These are phyloP conservation scores for Paramecium caudatum DNA, from an alignment of 73 alveolate species.

Conservation along the genomic window DNA sequence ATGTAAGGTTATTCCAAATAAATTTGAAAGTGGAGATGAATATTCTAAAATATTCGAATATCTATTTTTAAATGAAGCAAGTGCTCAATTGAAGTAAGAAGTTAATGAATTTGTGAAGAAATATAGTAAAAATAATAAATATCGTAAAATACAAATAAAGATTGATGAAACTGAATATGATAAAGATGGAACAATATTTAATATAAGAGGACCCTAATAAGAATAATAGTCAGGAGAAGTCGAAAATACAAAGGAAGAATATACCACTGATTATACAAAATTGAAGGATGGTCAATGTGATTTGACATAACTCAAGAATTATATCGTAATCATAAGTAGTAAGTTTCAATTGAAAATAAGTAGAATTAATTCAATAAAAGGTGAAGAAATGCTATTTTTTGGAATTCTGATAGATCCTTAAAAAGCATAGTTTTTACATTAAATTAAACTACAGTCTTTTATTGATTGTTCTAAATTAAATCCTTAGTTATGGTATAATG, in stretches of 20 bases:
- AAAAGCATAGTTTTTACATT: background rate
- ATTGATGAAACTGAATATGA: constrained; percentile 43
- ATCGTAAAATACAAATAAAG: constrained; percentile 10
- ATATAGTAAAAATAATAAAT: background rate
- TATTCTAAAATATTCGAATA: constrained; percentile 74
- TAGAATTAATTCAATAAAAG: background rate
- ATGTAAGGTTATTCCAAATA: constrained; percentile 31
- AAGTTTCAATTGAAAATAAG: background rate
- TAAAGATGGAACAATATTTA: constrained; percentile 23
- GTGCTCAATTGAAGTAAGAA: constrained; percentile 52
- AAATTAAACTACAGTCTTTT: constrained; percentile 20
- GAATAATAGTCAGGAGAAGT: background rate
- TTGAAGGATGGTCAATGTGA: constrained; percentile 41
- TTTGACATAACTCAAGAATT: background rate
- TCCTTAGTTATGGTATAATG: constrained; percentile 22
- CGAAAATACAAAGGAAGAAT: background rate
- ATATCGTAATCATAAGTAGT: background rate
- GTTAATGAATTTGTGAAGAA: constrained; percentile 26
- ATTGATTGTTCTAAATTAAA: background rate
- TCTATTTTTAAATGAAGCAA: constrained; percentile 69
- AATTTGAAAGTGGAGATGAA: constrained; percentile 51
- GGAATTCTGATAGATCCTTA: constrained; percentile 54
- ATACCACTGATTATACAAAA: background rate
- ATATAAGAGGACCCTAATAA: constrained; percentile 54
- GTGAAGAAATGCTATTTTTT: background rate